Base-by-base conservation (phyloP, 306 rosid genomes). In the Canavalia gladiata region DNA sequence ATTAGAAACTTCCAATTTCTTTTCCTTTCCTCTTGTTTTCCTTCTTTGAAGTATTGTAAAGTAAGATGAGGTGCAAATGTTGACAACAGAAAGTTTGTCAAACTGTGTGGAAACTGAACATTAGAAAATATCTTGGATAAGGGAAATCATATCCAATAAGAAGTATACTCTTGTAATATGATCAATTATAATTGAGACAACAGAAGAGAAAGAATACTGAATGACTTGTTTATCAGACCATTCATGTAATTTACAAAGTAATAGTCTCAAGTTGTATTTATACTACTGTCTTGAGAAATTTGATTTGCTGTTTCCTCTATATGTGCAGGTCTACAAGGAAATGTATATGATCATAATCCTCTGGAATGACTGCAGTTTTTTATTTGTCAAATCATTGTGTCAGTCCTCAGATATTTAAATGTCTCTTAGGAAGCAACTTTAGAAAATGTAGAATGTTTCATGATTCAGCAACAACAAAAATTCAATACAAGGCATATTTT, bases 271-370 rank as follows among this genome's bases (percentile, higher is more conserved):
- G 43, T 37, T 75, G 42, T 7, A 65, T 18, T 8, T n/a, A 45
- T 51, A 37, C 47, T 79, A 34, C 62, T 57, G 28, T 35, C 25
- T 70, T 4, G 51, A 51, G 30, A 47, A 65, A 41, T 67, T 80
- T 81, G 47, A 81, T 72, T 66, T 1, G 43, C 31, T 56, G 74
- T 83, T 75, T 68, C 29, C 29, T 73, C 57, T 42, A 50, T 46
- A 84, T 72, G 58, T 75, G 80, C 84, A 83, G 91, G 88, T 83
- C 35, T 72, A 43, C 59, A 13, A 71, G 76, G 72, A 78, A 75
- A 76, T 81, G 33, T 41, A 52, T 68, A 52, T 73, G 81, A 67
- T 74, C 79, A 59, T 39, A 80, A 50, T 77, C 62, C 58, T 59
- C 39, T 52, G 70, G 46, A 62, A 82, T 65, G 72, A 79, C 45